phyloP scores from a whole-genome alignment of 2,329 filamentous ascomycete species.

The Talaromyces sp. region DNA sequence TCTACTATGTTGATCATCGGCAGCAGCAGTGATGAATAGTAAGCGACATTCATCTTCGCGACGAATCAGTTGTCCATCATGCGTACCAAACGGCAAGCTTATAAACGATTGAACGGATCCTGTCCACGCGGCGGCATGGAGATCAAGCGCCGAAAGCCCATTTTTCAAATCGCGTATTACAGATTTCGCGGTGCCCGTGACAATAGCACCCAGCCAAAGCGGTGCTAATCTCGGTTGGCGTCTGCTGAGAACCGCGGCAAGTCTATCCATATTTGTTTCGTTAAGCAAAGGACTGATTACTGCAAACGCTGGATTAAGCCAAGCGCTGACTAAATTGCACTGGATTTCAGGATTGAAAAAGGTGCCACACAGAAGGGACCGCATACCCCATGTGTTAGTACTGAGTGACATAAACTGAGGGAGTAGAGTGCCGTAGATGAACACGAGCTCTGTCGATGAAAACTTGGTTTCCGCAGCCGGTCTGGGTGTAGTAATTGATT shows the following conservation, averaged over 20 bases:
- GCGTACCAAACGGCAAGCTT: conserved; percentile 10
- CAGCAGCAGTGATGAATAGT: conserved; percentile 22
- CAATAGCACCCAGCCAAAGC: conserved; percentile 22
- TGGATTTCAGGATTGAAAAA: conserved; percentile 23
- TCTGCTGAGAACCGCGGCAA: conserved; percentile 17
- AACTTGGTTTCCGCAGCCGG: too few relatives aligned
- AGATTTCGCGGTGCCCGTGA: conserved; percentile 15
- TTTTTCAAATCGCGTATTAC: conserved; percentile 15
- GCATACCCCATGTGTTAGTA: conserved; percentile 20
- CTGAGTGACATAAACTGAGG: conserved; percentile 22
- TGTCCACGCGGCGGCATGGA: conserved; percentile 20
- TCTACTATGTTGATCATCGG: background rate
- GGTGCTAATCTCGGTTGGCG: conserved; percentile 16
- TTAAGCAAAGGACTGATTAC: conserved; percentile 16
- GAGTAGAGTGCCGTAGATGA: too few relatives aligned
- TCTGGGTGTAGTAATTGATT: too few relatives aligned
- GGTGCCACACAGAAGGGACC: conserved; percentile 22
- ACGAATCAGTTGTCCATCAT: conserved; percentile 12
- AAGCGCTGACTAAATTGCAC: conserved; percentile 23
- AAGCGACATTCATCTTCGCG: conserved; percentile 22
- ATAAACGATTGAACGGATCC: conserved; percentile 18
- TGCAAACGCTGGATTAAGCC: conserved; percentile 21
- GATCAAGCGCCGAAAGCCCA: conserved; percentile 17
- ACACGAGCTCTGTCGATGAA: too few relatives aligned
- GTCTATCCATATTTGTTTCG: background rate